phyloP scores from a whole-genome alignment of 345 rosid species.

The Firmiana major region DNA sequence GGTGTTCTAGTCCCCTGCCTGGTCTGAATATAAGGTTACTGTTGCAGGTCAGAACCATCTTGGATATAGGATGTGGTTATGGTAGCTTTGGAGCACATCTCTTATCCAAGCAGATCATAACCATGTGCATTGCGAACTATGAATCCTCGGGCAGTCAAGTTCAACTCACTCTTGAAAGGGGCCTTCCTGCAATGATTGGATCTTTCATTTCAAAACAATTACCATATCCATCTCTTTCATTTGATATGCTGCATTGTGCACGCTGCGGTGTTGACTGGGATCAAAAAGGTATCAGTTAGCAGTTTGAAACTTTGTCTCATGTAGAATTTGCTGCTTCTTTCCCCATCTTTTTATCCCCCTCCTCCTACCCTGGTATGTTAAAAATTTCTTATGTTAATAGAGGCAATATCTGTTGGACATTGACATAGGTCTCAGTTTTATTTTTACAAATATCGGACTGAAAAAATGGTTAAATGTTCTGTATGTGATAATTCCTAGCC shows the following conservation, averaged over 20 bases:
- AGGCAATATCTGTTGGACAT: background rate
- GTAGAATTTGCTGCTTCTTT: background rate
- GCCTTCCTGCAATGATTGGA: conserved; percentile 96
- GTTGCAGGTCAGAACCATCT: conserved; percentile 82
- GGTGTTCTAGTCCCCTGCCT: background rate
- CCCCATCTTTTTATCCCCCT: background rate
- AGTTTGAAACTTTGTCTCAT: background rate
- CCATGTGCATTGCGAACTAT: conserved; percentile 93
- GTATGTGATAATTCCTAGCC: background rate
- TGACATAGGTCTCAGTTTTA: background rate
- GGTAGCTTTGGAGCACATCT: conserved; percentile 99
- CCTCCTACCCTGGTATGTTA: background rate
- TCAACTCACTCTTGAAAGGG: conserved; percentile 95
- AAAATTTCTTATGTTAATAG: background rate
- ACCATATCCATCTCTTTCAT: conserved; percentile 96
- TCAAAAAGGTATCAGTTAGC: conserved; percentile 61
- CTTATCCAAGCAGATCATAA: conserved; percentile 64
- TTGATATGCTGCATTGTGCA: conserved; percentile 97
- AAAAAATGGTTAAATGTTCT: background rate
- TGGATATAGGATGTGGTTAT: conserved; percentile 99
- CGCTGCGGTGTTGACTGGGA: conserved; percentile 95
- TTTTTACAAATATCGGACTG: background rate
- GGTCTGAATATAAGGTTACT: background rate
- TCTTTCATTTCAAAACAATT: conserved; percentile 74
- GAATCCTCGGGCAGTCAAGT: conserved; percentile 98